These are phyloP conservation scores for Capronia coronata DNA, from an alignment of 2,329 filamentous ascomycete genomes.

Conservation along the genomic window DNA sequence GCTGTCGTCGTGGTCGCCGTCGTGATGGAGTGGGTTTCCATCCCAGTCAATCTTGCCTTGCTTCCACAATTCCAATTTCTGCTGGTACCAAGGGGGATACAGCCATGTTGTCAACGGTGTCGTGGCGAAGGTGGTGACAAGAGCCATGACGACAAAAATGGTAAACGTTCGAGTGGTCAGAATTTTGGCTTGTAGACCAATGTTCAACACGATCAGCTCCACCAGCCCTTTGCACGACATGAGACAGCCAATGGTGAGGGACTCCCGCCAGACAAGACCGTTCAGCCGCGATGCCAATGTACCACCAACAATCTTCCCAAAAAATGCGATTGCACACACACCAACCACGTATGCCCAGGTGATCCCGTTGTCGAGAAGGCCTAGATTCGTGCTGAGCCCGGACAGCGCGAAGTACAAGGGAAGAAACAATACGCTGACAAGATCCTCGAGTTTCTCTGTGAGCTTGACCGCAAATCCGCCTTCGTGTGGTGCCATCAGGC, in stretches of 20 bases:
- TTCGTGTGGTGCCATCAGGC: constrained; percentile 67
- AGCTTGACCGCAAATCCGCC: constrained; percentile 72
- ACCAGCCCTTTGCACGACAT: constrained; percentile 98
- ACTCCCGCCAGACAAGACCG: constrained; percentile 84
- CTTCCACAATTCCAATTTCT: constrained; percentile 67
- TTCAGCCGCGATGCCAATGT: constrained; percentile 68
- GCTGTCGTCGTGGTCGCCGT: constrained; percentile 35
- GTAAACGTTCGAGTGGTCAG: constrained; percentile 77
- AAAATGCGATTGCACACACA: constrained; percentile 73
- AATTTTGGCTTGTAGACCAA: constrained; percentile 77
- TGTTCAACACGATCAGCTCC: constrained; percentile 81
- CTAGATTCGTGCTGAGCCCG: constrained; percentile 79
- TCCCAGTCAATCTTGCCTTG: constrained; percentile 90
- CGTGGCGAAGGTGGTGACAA: constrained; percentile 77
- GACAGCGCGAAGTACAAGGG: constrained; percentile 92
- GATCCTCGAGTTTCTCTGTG: constrained; percentile 88
- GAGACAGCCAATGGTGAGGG: constrained; percentile 74
- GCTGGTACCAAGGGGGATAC: constrained; percentile 72
- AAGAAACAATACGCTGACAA: constrained; percentile 74
- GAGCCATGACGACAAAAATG: constrained; percentile 90
- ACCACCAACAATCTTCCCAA: constrained; percentile 77
- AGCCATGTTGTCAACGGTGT: constrained; percentile 67
- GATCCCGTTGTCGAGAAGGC: constrained; percentile 70
- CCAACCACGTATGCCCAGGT: constrained; percentile 88
- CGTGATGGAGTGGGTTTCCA: constrained; percentile 47